Evolutionary conservation across 73 alveolate genomes (phyloP), one percentile per base, ranked within the genome.

Genomic region (Vitrella brassicaformis): DNA sequence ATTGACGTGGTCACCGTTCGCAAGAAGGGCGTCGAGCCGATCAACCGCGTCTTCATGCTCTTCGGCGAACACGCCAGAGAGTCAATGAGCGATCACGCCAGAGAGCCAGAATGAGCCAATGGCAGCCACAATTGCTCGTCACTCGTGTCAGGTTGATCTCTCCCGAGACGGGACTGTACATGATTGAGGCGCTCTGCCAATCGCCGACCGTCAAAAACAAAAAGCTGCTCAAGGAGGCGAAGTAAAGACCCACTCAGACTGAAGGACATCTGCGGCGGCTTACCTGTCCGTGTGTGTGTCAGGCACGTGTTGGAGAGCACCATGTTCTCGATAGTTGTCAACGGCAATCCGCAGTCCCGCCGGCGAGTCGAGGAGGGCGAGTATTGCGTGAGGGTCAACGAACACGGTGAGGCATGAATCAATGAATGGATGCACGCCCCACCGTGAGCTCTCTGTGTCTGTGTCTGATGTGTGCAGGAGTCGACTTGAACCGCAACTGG

Each of bases 401-500:
- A 39, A 14, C 4, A 14, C 22, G 56, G 56, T 39, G 56, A 39
- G 56, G 56, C 4, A 39, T 39, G 56, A 39, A 39, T 39, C 22
- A 39, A 39, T 39, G 56, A 39, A 39, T 39, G 56, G 14, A 39
- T 39, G 56, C 4, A n/a, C n/a, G n/a, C n/a, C n/a, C n/a, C n/a
- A n/a, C n/a, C n/a, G n/a, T n/a, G n/a, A n/a, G n/a, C n/a, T n/a
- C n/a, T n/a, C n/a, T n/a, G n/a, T n/a, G n/a, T n/a, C n/a, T n/a
- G n/a, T n/a, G n/a, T n/a, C n/a, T n/a, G n/a, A 39, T 39, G 56
- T 8, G 71, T 8, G 39, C 65, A 28, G 84, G 77, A 0, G 84
- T 76, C 28, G 84, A 76, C 31, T 70, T 76, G 47, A 76, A 76
- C 32, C 75, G 84, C 19, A 76, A 76, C 30, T 76, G 84, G 84